Evolutionary conservation across 2,329 filamentous ascomycete species (phyloP).

Genomic region (Botrytis hyacinthi): DNA sequence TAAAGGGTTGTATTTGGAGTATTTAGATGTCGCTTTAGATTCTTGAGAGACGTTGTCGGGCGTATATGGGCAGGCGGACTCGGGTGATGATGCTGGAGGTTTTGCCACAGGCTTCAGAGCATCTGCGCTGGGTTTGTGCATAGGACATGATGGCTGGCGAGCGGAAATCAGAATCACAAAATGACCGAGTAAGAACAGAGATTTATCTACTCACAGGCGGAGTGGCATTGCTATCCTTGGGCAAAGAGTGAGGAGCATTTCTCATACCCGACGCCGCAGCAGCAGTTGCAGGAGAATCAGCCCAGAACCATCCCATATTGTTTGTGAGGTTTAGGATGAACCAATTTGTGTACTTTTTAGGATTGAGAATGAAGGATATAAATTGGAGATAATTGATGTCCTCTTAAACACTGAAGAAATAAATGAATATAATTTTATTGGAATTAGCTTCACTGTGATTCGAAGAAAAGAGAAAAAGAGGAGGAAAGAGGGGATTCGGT

Average conservation of each 20-base stretch:
- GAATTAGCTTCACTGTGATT: slow-evolving; percentile 14
- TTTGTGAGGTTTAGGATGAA: background rate
- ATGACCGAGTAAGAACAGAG: slow-evolving; percentile 22
- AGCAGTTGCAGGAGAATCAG: slow-evolving; percentile 29
- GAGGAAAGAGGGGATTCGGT: slow-evolving; percentile 1
- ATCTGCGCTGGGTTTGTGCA: slow-evolving; percentile 53
- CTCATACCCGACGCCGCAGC: slow-evolving; percentile 30
- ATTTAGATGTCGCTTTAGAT: slow-evolving; percentile 45
- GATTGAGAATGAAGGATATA: background rate
- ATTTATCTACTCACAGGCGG: slow-evolving; percentile 33
- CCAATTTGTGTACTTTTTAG: background rate
- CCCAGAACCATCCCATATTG: slow-evolving; percentile 40
- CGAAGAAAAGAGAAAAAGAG: background rate
- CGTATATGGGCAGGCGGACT: slow-evolving; percentile 38
- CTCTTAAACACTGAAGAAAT: background rate
- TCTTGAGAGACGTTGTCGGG: slow-evolving; percentile 31
- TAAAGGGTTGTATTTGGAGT: slow-evolving; percentile 71
- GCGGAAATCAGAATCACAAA: background rate
- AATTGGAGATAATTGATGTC: background rate
- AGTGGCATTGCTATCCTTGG: slow-evolving; percentile 25
- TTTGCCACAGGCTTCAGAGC: slow-evolving; percentile 34
- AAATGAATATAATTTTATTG: slow-evolving; percentile 5
- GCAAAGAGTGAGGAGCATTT: slow-evolving; percentile 30
- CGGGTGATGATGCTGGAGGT: slow-evolving; percentile 33
- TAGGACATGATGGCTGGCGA: slow-evolving; percentile 63